Evolutionary conservation across 176 grass and related monocot species (phyloP).

Genomic region (Ensete ventricosum): DNA sequence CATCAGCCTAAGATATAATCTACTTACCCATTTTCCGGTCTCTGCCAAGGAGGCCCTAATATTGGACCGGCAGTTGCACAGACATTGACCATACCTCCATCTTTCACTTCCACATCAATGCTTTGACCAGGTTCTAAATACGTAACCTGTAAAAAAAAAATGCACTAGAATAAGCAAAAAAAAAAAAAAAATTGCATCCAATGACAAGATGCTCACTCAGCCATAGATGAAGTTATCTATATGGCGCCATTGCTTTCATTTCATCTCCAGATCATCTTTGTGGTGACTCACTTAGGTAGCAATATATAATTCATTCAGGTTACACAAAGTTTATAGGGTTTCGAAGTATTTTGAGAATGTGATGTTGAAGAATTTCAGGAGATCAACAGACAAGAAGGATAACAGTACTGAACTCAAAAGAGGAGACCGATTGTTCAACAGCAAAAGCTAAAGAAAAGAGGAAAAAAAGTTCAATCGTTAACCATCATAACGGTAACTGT

Average conservation of each 20-base stretch:
- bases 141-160: conserved; percentile 36
- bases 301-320: neutral
- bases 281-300: neutral
- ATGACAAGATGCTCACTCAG: neutral
- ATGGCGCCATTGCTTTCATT: neutral
- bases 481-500: neutral
- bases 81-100: conserved; percentile 22
- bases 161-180: neutral
- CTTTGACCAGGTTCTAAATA: conserved; percentile 74
- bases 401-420: no score
- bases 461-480: neutral
- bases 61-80: conserved; percentile 67
- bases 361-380: neutral
- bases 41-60: conserved; percentile 78
- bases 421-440: no score
- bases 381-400: no score
- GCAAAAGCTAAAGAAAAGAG: neutral
- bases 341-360: neutral
- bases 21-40: conserved; percentile 80
- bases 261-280: neutral
- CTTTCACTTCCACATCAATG: conserved; percentile 27
- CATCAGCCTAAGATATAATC: neutral
- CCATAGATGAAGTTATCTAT: neutral
- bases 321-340: neutral
- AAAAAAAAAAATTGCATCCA: neutral